Conservation (phyloP, 2,329 filamentous ascomycete genomes). For the Alternaria sp. region DNA sequence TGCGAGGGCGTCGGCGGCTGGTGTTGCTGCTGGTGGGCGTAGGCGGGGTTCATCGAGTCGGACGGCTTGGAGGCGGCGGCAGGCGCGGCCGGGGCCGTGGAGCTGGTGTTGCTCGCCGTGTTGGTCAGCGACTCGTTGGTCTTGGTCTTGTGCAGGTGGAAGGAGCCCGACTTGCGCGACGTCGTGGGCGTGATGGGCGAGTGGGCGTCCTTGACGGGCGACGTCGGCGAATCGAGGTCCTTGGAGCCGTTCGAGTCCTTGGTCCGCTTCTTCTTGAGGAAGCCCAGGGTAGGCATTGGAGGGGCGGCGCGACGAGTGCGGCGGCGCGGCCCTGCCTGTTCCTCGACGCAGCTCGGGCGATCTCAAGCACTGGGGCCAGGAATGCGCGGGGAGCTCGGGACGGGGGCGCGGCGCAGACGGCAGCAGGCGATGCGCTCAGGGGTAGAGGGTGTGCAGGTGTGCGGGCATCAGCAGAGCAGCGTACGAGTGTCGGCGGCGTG, state of each 20-base stretch:
- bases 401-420: conserved; percentile 2
- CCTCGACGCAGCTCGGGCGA: conserved; percentile 13
- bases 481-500: conserved; percentile 10
- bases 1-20: conserved; percentile 55
- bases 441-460: conserved; percentile 1
- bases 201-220: conserved; percentile 66
- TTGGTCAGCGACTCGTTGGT: conserved; percentile 38
- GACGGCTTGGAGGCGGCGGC: conserved; percentile 39
- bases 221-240: conserved; percentile 70
- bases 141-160: conserved; percentile 37
- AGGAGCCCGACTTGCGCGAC: conserved; percentile 41
- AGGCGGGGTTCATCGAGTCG: conserved; percentile 52
- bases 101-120: conserved; percentile 10
- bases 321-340: conserved; percentile 27
- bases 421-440: conserved; percentile 9
- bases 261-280: conserved; percentile 98
- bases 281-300: conserved; percentile 90
- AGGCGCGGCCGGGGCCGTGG: conserved; percentile 18
- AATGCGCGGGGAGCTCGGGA: neutral
- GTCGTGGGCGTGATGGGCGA: conserved; percentile 45
- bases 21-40: conserved; percentile 22
- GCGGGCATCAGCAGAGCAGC: conserved; percentile 1
- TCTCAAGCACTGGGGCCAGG: conserved; percentile 8
- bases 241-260: conserved; percentile 75
- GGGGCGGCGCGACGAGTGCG: conserved; percentile 30